Evolutionary conservation across 495 filamentous ascomycete genomes (phyloP).

Genomic region (Podospora pseudopauciseta): DNA sequence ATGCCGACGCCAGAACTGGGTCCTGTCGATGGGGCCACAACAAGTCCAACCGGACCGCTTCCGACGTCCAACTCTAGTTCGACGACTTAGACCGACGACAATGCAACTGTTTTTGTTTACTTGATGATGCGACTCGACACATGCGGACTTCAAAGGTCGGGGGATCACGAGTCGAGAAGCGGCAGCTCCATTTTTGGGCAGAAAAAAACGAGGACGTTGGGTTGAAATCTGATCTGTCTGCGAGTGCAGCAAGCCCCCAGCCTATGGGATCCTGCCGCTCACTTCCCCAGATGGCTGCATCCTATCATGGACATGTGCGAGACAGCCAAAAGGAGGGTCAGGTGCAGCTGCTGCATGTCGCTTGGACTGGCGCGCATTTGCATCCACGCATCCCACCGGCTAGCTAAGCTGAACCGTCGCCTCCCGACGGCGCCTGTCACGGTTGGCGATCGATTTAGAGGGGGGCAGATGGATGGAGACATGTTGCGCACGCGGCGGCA

Average conservation of each 20-base stretch:
- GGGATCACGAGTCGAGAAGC: neutral
- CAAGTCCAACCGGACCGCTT: conserved; percentile 26
- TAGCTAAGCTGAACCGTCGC: conserved; percentile 16
- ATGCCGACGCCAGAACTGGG: conserved; percentile 24
- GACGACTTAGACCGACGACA: neutral
- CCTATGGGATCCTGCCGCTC: conserved; percentile 2
- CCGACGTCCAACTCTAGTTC: conserved; percentile 18
- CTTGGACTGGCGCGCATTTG: conserved; percentile 26
- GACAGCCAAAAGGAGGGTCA: conserved; percentile 29
- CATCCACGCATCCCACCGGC: conserved; percentile 30
- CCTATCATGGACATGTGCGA: conserved; percentile 30
- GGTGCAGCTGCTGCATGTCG: conserved; percentile 39
- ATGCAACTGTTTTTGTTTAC: neutral
- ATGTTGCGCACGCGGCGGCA: neutral
- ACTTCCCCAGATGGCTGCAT: conserved; percentile 27
- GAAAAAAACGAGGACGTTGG: neutral
- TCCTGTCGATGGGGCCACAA: neutral
- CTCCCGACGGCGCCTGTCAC: conserved; percentile 7
- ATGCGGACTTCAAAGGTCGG: neutral
- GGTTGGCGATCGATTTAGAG: neutral
- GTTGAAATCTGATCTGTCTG: conserved; percentile 14
- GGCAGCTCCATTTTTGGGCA: conserved; percentile 3
- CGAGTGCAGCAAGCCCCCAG: neutral
- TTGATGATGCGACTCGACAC: neutral
- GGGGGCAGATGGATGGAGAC: neutral